Evolutionary conservation across 2,329 filamentous ascomycete species (phyloP).

Genomic region (Trichoderma atroviride): DNA sequence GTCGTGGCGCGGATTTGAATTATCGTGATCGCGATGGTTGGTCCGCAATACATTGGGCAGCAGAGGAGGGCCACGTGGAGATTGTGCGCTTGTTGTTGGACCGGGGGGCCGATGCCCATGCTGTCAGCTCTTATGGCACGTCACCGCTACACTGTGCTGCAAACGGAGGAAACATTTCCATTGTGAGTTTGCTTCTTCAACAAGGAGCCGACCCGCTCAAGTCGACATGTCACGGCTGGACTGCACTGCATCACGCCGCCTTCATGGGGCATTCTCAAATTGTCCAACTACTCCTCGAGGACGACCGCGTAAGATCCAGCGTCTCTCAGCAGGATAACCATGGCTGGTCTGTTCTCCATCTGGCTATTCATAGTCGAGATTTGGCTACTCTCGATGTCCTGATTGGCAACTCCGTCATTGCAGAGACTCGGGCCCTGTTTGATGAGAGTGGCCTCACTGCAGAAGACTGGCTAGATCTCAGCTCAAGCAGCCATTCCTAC

Average conservation of each 20-base stretch:
- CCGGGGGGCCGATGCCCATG: background rate
- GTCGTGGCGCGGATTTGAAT: background rate
- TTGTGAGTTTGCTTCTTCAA: background rate
- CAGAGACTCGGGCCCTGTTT: background rate
- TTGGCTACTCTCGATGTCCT: background rate
- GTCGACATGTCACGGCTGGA: slow-evolving; percentile 18
- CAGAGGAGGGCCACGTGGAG: background rate
- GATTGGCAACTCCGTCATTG: background rate
- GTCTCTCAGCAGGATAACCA: slow-evolving; percentile 12
- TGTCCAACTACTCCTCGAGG: background rate
- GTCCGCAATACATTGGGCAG: background rate
- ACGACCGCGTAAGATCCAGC: background rate
- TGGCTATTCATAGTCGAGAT: slow-evolving; percentile 5
- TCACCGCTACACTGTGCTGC: slow-evolving; percentile 11
- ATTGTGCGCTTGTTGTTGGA: background rate
- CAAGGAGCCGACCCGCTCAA: background rate
- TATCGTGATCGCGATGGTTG: slow-evolving; percentile 4
- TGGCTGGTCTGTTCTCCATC: slow-evolving; percentile 16
- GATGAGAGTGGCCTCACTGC: slow-evolving; percentile 16
- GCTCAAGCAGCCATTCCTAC: background rate
- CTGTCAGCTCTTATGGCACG: slow-evolving; percentile 8
- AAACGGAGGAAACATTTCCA: background rate
- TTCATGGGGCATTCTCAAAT: background rate
- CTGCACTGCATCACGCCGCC: slow-evolving; percentile 5
- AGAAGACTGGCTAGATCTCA: slow-evolving; percentile 13